A percentile compares a stretch with the other conserved stretches of the same genome.
Evolutionary conservation across 1,139 yeast genomes (phyloP).

Genomic region (Candida sanyaensis): DNA sequence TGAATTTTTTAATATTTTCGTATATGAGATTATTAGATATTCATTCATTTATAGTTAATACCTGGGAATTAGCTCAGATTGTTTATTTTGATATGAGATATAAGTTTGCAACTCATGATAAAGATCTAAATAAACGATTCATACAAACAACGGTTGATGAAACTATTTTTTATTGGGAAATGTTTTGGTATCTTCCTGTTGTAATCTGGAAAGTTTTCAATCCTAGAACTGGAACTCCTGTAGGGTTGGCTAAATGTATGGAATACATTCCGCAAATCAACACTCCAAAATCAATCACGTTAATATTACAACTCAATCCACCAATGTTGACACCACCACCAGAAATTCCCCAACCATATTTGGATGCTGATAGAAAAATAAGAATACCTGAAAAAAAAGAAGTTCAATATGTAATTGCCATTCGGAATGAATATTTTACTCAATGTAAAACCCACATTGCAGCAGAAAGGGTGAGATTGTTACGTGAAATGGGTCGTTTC

Average conservation of each 20-base stretch:
- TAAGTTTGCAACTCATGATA: conserved; percentile 2
- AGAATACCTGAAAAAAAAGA: conserved; percentile 37
- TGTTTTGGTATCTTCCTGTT: conserved; percentile 7
- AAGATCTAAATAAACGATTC: conserved; percentile 3
- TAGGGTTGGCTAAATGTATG: conserved; percentile 15
- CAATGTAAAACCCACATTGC: conserved; percentile 39
- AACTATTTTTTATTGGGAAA: conserved; percentile 9
- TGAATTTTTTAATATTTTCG: conserved; percentile 12
- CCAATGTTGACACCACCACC: conserved; percentile 29
- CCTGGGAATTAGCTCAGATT: conserved; percentile 12
- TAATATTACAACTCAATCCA: conserved; percentile 19
- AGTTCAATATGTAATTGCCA: conserved; percentile 25
- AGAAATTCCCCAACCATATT: conserved; percentile 42
- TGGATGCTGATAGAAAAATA: conserved; percentile 38
- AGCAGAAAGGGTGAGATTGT: conserved; percentile 39
- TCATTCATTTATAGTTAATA: conserved; percentile 5
- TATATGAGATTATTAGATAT: conserved; percentile 10
- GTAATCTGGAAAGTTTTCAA: conserved; percentile 10
- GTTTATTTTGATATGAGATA: conserved; percentile 14
- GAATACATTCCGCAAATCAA: conserved; percentile 15
- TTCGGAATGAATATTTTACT: conserved; percentile 41
- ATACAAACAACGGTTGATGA: conserved; percentile 2
- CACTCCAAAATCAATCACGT: conserved; percentile 21
- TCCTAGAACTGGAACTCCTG: conserved; percentile 12
- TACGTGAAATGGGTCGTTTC: conserved; percentile 37